Conservation (phyloP, 2,329 filamentous ascomycete genomes). For the Lomentospora prolificans region DNA sequence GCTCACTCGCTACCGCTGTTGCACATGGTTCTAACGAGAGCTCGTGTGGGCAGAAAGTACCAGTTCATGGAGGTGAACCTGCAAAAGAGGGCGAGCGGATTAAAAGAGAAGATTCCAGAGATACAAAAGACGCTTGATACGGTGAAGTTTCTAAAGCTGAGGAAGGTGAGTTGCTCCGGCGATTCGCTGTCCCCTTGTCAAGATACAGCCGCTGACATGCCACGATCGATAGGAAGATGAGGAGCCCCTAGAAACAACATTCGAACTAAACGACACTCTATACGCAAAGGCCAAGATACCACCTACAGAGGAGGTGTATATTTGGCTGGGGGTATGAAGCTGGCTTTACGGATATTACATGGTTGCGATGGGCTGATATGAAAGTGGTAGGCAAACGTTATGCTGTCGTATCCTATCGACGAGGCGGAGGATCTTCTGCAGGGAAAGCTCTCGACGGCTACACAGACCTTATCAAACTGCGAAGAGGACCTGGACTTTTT, state of each 20-base stretch:
- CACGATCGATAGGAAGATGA: slow-evolving; percentile 41
- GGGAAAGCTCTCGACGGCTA: slow-evolving; percentile 69
- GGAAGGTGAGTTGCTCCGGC: slow-evolving; percentile 44
- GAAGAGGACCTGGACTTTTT: slow-evolving; percentile 96
- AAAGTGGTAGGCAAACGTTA: slow-evolving; percentile 72
- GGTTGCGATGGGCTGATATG: not conserved
- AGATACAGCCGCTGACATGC: no score
- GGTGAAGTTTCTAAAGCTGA: slow-evolving; percentile 71
- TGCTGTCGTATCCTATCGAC: slow-evolving; percentile 86
- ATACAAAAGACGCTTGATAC: slow-evolving; percentile 94
- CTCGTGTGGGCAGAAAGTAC: slow-evolving; percentile 63
- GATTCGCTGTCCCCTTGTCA: not conserved
- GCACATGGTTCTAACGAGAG: not conserved
- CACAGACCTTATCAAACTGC: slow-evolving; percentile 73
- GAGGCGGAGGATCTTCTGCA: slow-evolving; percentile 74
- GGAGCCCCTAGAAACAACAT: slow-evolving; percentile 79
- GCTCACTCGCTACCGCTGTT: no score
- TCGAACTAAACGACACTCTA: slow-evolving; percentile 92
- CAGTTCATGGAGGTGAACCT: slow-evolving; percentile 98
- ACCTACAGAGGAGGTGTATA: slow-evolving; percentile 80
- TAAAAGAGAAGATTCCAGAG: slow-evolving; percentile 93
- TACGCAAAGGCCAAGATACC: slow-evolving; percentile 80
- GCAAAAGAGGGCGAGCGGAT: slow-evolving; percentile 66
- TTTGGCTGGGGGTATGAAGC: slow-evolving; percentile 91
- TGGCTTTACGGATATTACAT: slow-evolving; percentile 12